Evolutionary conservation across 169 alveolate species (phyloP).

Genomic region (Plasmodium cynomolgi): DNA sequence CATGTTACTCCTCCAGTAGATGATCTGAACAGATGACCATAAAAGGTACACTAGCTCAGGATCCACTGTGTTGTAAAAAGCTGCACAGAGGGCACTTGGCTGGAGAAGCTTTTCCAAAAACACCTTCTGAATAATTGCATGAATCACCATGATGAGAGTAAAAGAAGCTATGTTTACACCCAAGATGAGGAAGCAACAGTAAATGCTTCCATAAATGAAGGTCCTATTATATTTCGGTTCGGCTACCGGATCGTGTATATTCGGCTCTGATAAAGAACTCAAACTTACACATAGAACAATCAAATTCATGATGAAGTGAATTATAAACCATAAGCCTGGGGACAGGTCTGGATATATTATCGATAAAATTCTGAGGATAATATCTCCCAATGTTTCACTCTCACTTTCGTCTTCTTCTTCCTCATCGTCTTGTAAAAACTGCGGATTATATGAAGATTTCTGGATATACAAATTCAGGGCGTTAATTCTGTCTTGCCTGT

Average conservation of each 20-base stretch:
- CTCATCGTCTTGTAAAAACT: constrained; percentile 65
- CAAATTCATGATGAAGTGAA: constrained; percentile 56
- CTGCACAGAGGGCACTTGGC: constrained; percentile 80
- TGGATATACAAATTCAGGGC: constrained; percentile 65
- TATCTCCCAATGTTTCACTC: constrained; percentile 62
- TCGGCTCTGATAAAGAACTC: constrained; percentile 63
- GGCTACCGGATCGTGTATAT: constrained; percentile 12
- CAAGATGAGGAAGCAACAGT: constrained; percentile 44
- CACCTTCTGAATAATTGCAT: constrained; percentile 68
- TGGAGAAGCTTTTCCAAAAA: constrained; percentile 73
- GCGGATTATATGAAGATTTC: constrained; percentile 66
- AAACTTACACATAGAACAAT: constrained; percentile 47
- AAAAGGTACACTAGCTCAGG: constrained; percentile 81
- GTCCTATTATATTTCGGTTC: constrained; percentile 66
- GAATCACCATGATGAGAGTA: constrained; percentile 39
- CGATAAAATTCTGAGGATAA: constrained; percentile 17
- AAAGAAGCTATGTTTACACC: constrained; percentile 47
- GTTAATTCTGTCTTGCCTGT: constrained; percentile 66
- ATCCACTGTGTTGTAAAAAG: constrained; percentile 82
- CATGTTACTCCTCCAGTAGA: constrained; percentile 79
- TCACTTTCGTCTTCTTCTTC: constrained; percentile 74
- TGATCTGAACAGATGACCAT: constrained; percentile 81
- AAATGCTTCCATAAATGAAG: constrained; percentile 59
- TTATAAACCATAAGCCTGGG: constrained; percentile 70
- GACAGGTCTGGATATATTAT: constrained; percentile 65